Conservation (phyloP, 768 basidiomycete species). For the Lentinula detonsa region DNA sequence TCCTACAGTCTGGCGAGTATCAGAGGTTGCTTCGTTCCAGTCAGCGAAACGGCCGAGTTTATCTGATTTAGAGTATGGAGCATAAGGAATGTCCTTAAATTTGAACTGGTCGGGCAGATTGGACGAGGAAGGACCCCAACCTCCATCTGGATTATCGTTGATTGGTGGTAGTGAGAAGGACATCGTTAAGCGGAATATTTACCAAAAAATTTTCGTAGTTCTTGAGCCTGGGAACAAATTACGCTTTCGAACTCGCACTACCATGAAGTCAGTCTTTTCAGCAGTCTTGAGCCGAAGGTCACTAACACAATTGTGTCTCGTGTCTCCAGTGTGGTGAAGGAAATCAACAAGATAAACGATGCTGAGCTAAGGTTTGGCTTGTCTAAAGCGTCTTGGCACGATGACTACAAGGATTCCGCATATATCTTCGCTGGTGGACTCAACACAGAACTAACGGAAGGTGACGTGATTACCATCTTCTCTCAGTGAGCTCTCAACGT, state of each 20-base stretch:
- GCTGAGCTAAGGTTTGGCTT: slow-evolving; percentile 77
- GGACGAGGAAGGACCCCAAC: slow-evolving; percentile 82
- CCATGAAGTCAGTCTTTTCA: slow-evolving; percentile 65
- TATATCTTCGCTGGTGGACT: slow-evolving; percentile 93
- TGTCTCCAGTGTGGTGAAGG: slow-evolving; percentile 71
- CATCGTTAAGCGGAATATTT: slow-evolving; percentile 38
- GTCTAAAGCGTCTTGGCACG: slow-evolving; percentile 83
- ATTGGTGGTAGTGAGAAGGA: slow-evolving; percentile 86
- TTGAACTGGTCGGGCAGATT: slow-evolving; percentile 89
- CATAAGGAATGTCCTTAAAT: slow-evolving; percentile 98
- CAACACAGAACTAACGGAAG: slow-evolving; percentile 86
- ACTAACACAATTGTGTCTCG: slow-evolving; percentile 2
- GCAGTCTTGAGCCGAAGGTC: background rate
- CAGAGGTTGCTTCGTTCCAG: slow-evolving; percentile 81
- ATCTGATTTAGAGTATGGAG: slow-evolving; percentile 97
- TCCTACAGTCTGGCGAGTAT: slow-evolving; percentile 54
- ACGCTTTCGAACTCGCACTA: slow-evolving; percentile 10
- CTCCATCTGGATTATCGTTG: slow-evolving; percentile 87
- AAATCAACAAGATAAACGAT: slow-evolving; percentile 92
- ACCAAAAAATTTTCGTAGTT: slow-evolving; percentile 17
- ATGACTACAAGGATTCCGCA: slow-evolving; percentile 96
- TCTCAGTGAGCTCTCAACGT: slow-evolving; percentile 67
- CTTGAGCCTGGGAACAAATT: slow-evolving; percentile 23
- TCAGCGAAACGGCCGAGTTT: slow-evolving; percentile 97
- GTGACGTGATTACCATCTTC: slow-evolving; percentile 95